Evolutionary conservation across 768 basidiomycete species (phyloP).

Genomic region (Hericium alpestre): DNA sequence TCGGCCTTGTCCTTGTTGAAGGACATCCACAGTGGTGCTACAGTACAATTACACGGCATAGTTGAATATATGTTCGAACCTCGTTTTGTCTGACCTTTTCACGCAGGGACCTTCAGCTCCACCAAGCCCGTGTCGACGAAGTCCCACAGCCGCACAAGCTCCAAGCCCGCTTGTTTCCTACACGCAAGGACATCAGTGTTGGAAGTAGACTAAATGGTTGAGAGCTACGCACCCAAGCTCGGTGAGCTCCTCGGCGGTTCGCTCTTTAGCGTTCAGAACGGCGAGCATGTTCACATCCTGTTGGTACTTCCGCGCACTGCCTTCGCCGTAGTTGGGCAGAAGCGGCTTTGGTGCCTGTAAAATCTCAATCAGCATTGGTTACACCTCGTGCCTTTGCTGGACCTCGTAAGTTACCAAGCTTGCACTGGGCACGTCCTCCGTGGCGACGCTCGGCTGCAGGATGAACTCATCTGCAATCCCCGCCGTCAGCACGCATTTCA

Average conservation of each 20-base stretch:
- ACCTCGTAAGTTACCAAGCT: too few relatives aligned
- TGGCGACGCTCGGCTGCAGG: slow-evolving; percentile 12
- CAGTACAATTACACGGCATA: too few relatives aligned
- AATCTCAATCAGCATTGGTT: background rate
- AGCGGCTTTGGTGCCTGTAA: background rate
- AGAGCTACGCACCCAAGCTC: background rate
- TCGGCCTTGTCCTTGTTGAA: too few relatives aligned
- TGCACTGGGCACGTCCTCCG: too few relatives aligned
- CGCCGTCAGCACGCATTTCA: background rate
- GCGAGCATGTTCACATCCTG: background rate
- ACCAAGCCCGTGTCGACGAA: background rate
- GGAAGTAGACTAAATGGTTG: background rate
- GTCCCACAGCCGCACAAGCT: background rate
- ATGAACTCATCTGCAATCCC: slow-evolving; percentile 26
- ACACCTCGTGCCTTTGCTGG: too few relatives aligned
- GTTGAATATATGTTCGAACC: too few relatives aligned
- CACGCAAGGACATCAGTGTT: background rate
- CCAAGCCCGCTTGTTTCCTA: background rate
- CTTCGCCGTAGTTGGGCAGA: background rate
- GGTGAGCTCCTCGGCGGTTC: background rate
- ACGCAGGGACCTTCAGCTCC: background rate
- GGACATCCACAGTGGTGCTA: too few relatives aligned
- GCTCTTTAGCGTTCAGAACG: background rate
- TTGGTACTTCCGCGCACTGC: background rate
- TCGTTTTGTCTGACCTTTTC: background rate